phyloP scores from a whole-genome alignment of 176 grass and related monocot species.

The Phragmites australis region DNA sequence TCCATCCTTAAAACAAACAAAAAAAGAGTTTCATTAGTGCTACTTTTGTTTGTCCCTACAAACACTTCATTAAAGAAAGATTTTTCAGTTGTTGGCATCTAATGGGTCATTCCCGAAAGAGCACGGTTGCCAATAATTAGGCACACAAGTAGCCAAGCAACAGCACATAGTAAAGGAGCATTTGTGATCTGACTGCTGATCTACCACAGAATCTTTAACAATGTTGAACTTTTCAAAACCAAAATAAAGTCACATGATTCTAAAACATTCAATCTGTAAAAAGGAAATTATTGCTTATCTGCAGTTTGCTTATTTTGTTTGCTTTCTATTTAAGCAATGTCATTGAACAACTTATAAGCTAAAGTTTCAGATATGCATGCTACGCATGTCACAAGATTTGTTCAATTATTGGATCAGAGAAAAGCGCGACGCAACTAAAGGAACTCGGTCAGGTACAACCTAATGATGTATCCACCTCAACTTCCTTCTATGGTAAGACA shows the following conservation, averaged over 20 bases:
- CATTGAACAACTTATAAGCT: not conserved
- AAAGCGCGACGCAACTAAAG: not conserved
- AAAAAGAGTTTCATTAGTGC: not conserved
- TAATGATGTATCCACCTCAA: constrained; percentile 32
- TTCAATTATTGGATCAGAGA: not conserved
- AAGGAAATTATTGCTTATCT: not conserved
- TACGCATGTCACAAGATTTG: not conserved
- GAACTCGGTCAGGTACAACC: constrained; percentile 14
- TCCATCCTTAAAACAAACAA: not conserved
- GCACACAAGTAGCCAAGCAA: not conserved
- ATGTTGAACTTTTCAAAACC: not conserved
- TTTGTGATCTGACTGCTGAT: not conserved
- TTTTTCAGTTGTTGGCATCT: constrained; percentile 8
- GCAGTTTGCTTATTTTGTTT: not conserved
- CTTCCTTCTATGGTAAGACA: not conserved
- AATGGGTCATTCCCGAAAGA: not conserved
- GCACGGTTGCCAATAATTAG: not conserved
- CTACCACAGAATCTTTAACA: not conserved
- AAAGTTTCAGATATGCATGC: not conserved
- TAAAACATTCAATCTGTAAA: not conserved
- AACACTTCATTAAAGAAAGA: not conserved
- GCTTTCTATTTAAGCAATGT: not conserved
- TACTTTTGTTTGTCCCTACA: not conserved
- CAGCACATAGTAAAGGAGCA: not conserved
- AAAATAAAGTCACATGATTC: not conserved